Evolutionary conservation across 1,139 yeast genomes (phyloP), one percentile per base, ranked within the genome.

Genomic region (Kluyveromyces sp.): DNA sequence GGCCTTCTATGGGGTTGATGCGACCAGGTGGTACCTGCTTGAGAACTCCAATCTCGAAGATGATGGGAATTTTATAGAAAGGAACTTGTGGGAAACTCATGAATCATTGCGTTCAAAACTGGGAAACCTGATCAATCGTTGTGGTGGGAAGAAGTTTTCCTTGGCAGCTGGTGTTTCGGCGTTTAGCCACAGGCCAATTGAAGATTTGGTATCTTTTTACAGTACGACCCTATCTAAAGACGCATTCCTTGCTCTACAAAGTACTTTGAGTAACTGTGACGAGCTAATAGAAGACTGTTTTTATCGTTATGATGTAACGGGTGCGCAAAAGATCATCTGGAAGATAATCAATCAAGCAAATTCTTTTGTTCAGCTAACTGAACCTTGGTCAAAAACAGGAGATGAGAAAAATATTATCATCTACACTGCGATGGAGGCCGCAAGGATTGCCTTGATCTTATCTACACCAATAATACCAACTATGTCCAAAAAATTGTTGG

Each of bases 51-150:
- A 80, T 42, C 66, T 89, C 36, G 82, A 77, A 36, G 73, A 75
- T 37, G 98, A 92, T 64, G 78, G 89, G 50, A 89, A 88, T 54
- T 92, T 81, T 58, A 74, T 80, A 33, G 83, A 80, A 45, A 74
- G 67, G 12, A 71, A 78, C 35, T 70, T 89, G 34, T 66, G 66
- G 38, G 63, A 67, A 22, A 71, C 82, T 11, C 71, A 95, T 50
- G 82, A 79, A 49, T 74, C 77, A 48, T 68, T 92, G 39, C 79
- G 86, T 45, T 87, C 88, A 46, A 89, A 89, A 61, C 83, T 83
- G 63, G 89, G 94, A 40, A 92, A 92, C 56, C 68, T 89, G 43
- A 70, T 83, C 19, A 75, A 82, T 47, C 69, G 98, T 46, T 75
- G 81, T 38, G 80, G 94, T 41, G 87, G 92, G 0, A 69, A 74